phyloP scores from a whole-genome alignment of 257 asterid species.

The Solanum dulcamara region DNA sequence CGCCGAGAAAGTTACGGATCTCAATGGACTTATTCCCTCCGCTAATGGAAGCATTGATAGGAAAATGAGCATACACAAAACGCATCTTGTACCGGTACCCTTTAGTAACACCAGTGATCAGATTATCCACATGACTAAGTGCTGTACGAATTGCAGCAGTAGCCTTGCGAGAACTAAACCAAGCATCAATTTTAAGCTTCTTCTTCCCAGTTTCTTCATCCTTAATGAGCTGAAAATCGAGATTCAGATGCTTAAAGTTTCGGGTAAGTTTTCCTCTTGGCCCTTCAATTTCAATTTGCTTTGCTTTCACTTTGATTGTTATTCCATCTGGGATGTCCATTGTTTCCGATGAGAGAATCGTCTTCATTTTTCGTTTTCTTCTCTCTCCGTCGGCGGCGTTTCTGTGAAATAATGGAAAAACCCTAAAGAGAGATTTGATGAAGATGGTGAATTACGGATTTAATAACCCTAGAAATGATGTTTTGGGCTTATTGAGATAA shows the following conservation, averaged over 20 bases:
- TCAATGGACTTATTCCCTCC: neutral
- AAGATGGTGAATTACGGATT: neutral
- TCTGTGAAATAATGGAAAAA: neutral
- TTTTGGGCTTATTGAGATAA: neutral
- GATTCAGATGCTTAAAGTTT: neutral
- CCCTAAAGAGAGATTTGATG: neutral
- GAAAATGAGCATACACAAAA: neutral
- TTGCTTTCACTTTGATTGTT: neutral
- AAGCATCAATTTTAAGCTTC: neutral
- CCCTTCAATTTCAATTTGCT: neutral
- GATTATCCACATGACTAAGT: neutral
- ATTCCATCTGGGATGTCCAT: neutral
- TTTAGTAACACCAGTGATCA: neutral
- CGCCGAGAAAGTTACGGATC: neutral
- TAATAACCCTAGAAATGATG: neutral
- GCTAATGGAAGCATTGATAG: neutral
- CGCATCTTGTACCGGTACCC: neutral
- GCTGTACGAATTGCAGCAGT: neutral
- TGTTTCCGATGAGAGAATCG: neutral
- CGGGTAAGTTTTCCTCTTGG: neutral
- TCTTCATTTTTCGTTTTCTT: neutral
- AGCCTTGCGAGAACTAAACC: neutral
- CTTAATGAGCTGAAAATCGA: neutral
- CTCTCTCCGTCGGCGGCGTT: neutral
- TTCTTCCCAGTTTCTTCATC: neutral